Conservation (phyloP, 2,329 filamentous ascomycete genomes). For the Fusarium oxysporum region DNA sequence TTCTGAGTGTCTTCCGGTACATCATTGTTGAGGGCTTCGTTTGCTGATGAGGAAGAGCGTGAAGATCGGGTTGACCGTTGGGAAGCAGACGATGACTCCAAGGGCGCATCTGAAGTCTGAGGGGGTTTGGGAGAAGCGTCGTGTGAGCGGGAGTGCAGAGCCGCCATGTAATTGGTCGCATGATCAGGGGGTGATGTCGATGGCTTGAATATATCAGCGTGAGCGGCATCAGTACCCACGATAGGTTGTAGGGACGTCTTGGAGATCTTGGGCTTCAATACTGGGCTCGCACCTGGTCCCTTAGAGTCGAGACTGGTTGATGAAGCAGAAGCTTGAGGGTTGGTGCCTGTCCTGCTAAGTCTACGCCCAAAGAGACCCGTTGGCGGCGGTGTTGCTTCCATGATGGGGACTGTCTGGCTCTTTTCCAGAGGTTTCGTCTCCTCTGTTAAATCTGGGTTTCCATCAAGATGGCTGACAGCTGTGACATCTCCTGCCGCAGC, state of each 20-base stretch:
- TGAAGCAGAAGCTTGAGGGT: constrained; percentile 52
- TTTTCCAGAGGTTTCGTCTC: constrained; percentile 65
- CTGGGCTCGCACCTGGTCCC: constrained; percentile 50
- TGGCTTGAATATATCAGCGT: constrained; percentile 72
- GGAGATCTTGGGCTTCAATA: constrained; percentile 51
- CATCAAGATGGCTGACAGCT: constrained; percentile 59
- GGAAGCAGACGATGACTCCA: constrained; percentile 52
- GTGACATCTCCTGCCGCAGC: constrained; percentile 60
- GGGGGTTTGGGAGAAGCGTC: constrained; percentile 61
- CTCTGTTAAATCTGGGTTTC: constrained; percentile 51
- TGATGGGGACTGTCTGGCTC: constrained; percentile 62
- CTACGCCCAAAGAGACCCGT: constrained; percentile 65
- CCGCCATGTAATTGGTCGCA: constrained; percentile 74
- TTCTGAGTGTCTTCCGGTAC: constrained; percentile 48
- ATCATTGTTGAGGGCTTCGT: constrained; percentile 57
- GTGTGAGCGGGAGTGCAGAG: constrained; percentile 71
- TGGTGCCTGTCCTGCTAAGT: constrained; percentile 52
- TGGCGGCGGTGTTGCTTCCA: constrained; percentile 52
- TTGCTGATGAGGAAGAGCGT: constrained; percentile 61
- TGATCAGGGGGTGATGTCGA: constrained; percentile 68
- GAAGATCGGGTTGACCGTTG: constrained; percentile 62
- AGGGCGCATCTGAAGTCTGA: constrained; percentile 50
- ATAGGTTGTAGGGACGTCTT: constrained; percentile 70
- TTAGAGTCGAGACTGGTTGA: constrained; percentile 63
- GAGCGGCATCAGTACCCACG: constrained; percentile 74